Percentiles rank a stretch among this genome's conserved stretches.
Conservation (phyloP, 2,329 filamentous ascomycete species). For the Alternaria viburni region DNA sequence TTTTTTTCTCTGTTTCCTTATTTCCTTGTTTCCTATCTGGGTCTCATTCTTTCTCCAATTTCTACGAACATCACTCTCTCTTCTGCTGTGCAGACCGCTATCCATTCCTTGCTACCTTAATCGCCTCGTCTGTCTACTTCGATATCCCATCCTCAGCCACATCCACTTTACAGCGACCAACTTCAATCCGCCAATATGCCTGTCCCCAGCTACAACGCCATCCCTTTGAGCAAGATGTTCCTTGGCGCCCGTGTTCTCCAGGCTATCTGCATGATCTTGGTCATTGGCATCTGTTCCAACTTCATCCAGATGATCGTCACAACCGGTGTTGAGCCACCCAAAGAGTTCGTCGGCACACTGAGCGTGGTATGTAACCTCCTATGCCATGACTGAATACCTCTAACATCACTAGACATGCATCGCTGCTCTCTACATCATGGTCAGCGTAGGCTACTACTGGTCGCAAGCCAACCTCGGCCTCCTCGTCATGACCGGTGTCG, state of each 20-base stretch:
- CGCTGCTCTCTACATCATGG: conserved; percentile 74
- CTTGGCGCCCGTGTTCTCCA: conserved; percentile 75
- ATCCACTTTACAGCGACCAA: conserved; percentile 12
- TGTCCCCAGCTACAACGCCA: conserved; percentile 69
- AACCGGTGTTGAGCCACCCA: conserved; percentile 69
- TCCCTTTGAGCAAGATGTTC: conserved; percentile 75
- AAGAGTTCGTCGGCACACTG: conserved; percentile 78
- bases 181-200: conserved; percentile 53
- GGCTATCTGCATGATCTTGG: conserved; percentile 71
- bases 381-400: neutral
- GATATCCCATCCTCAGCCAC: conserved; percentile 26
- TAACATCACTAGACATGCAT: conserved; percentile 70
- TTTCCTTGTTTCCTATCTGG: conserved; percentile 43
- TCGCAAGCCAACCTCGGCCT: conserved; percentile 79
- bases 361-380: conserved; percentile 69
- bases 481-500: conserved; percentile 71
- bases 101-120: conserved; percentile 37
- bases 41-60: conserved; percentile 22
- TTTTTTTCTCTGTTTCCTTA: conserved; percentile 45
- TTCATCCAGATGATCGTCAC: conserved; percentile 80
- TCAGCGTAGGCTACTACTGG: conserved; percentile 78
- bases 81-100: conserved; percentile 47
- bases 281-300: conserved; percentile 81
- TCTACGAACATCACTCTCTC: conserved; percentile 27
- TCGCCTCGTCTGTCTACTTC: conserved; percentile 26